Evolutionary conservation across 169 alveolate genomes (phyloP), one percentile per base, ranked within the genome.

Genomic region (Plasmodium malariae): DNA sequence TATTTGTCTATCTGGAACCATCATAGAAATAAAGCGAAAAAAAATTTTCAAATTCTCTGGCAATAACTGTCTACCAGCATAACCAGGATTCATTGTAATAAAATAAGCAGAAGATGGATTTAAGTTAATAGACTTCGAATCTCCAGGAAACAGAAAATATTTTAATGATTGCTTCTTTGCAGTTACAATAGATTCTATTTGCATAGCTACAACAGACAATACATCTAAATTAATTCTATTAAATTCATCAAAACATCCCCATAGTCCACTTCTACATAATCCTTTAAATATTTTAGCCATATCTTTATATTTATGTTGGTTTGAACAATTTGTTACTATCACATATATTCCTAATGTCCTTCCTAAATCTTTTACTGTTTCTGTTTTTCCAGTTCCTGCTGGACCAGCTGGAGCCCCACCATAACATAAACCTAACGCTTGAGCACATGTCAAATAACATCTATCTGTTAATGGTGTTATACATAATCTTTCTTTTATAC

Each of bases 241-340:
- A 93, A 98, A 98, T 95, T 98, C 99, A 95, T 99, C 99, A 72
- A 99, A 99, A 90, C 99, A 98, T 7, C 99, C 99, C 99, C 99
- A 99, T 9, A 99, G 99, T 36, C 99, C 99, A 14, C 97, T 98
- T 74, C 96, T 93, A 36, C 99, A 96, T 7, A 97, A 92, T 45
- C 99, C 99, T 68, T 97, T 98, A 85, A 97, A 97, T 57, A 96
- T 97, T 91, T 98, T 94, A 69, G 98, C 99, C 99, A 99, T 98
- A 43, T 99, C 99, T 78, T 97, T 95, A 87, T 97, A 97, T 95
- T 99, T 99, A 74, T 98, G 98, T 4, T 97, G 97, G 78, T 99
- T 99, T 89, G 98, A 99, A 90, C 99, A 99, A 92, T 98, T 98
- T 94, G 98, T 98, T 9, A 98, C 99, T 71, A 98, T 93, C 43